phyloP scores from a whole-genome alignment of 495 filamentous ascomycete genomes.

The Neurospora sp. region DNA sequence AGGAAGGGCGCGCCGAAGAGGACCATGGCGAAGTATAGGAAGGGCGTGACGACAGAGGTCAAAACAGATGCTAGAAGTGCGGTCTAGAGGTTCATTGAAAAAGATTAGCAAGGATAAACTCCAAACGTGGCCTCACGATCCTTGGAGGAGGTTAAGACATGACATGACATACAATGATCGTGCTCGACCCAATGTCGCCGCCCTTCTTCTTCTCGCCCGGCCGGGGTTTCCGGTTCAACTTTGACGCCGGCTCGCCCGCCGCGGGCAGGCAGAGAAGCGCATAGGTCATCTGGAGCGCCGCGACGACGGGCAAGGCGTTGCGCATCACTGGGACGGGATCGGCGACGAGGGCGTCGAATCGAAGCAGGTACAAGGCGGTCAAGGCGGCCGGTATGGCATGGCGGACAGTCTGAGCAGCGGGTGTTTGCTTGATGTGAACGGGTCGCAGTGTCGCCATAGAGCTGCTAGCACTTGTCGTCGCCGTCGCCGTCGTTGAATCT shows the following conservation, averaged over 20 bases:
- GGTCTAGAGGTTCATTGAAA: conserved; percentile 35
- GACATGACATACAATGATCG: conserved; percentile 24
- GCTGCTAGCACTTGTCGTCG: conserved; percentile 9
- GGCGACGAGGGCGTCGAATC: conserved; percentile 57
- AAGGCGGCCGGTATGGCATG: conserved; percentile 45
- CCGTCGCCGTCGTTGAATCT: not conserved
- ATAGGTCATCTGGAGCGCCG: conserved; percentile 57
- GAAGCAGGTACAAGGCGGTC: conserved; percentile 45
- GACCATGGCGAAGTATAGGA: conserved; percentile 56
- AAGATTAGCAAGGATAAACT: not conserved
- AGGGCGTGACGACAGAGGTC: conserved; percentile 42
- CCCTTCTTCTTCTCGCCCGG: conserved; percentile 35
- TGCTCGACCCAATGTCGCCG: conserved; percentile 16
- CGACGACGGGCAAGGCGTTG: conserved; percentile 49
- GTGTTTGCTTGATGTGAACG: conserved; percentile 21
- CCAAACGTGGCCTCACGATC: not conserved
- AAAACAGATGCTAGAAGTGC: conserved; percentile 54
- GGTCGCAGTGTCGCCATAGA: conserved; percentile 17
- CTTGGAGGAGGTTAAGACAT: not conserved
- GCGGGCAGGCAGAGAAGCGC: conserved; percentile 63
- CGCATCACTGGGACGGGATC: conserved; percentile 61
- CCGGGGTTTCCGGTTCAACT: conserved; percentile 23
- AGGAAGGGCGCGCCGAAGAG: conserved; percentile 88
- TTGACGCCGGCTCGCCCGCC: conserved; percentile 35
- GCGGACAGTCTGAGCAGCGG: conserved; percentile 21